phyloP scores from a whole-genome alignment of 306 rosid species.

The Malus sylvestris region DNA sequence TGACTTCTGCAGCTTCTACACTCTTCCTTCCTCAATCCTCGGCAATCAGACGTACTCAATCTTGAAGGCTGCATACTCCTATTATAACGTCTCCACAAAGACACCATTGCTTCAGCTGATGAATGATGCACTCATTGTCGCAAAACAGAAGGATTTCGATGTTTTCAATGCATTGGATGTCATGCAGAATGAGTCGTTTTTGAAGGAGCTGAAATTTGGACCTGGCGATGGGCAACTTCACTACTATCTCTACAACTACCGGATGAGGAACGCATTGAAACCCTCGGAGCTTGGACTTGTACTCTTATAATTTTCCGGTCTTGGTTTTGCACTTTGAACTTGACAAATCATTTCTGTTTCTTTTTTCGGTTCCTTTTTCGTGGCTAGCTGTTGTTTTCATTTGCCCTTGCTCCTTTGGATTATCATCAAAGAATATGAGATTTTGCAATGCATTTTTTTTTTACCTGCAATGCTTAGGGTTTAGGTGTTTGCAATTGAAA shows the following conservation, averaged over 20 bases:
- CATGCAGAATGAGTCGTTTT: constrained; percentile 60
- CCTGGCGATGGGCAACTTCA: constrained; percentile 69
- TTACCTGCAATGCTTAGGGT: neutral
- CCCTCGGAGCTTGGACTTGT: constrained; percentile 66
- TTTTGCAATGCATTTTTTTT: constrained; percentile 9
- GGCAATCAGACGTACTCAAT: constrained; percentile 61
- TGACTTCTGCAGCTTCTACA: constrained; percentile 93
- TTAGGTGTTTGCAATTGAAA: neutral
- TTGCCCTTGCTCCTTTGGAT: constrained; percentile 19
- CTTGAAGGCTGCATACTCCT: constrained; percentile 86
- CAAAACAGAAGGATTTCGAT: constrained; percentile 65
- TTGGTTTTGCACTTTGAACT: constrained; percentile 7
- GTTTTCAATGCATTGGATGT: constrained; percentile 83
- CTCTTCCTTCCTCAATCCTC: constrained; percentile 84
- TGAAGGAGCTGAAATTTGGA: constrained; percentile 60
- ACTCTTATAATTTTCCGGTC: constrained; percentile 41
- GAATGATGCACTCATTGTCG: constrained; percentile 72
- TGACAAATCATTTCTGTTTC: neutral
- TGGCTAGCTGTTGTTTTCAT: constrained; percentile 12
- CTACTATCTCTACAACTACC: constrained; percentile 53
- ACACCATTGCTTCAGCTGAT: constrained; percentile 70
- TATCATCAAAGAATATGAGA: constrained; percentile 10
- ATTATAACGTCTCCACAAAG: constrained; percentile 59
- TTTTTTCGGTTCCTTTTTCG: neutral
- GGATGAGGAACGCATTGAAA: constrained; percentile 41